These are phyloP conservation scores for Phytophthora pseudosyringae DNA, from an alignment of 352 stramenopile species.

Conservation along the genomic window DNA sequence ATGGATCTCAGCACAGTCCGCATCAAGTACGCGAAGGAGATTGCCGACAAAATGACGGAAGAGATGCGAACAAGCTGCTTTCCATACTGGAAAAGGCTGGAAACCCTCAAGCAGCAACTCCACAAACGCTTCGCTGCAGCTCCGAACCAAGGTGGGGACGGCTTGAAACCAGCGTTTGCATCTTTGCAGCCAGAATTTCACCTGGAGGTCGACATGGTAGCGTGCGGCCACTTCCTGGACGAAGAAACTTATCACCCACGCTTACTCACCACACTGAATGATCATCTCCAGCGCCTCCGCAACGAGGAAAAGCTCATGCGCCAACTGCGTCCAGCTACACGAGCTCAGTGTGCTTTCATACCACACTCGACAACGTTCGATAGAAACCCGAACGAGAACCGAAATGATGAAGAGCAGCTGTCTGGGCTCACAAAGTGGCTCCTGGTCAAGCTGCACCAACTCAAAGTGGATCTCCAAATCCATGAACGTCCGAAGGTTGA, in stretches of 20 bases:
- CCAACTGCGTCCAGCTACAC: slow-evolving; percentile 16
- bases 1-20: slow-evolving; percentile 43
- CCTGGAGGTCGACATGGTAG: slow-evolving; percentile 13
- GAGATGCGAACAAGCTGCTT: slow-evolving; percentile 48
- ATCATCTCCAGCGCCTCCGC: slow-evolving; percentile 35
- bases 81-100: slow-evolving; percentile 53
- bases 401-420: slow-evolving; percentile 23
- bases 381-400: background rate
- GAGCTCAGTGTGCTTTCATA: slow-evolving; percentile 32
- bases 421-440: slow-evolving; percentile 44
- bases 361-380: background rate
- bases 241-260: slow-evolving; percentile 11
- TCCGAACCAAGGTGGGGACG: slow-evolving; percentile 7
- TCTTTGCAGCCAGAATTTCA: background rate
- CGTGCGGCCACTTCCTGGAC: slow-evolving; percentile 19
- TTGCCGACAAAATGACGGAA: slow-evolving; percentile 55
- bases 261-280: slow-evolving; percentile 21
- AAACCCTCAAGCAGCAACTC: slow-evolving; percentile 44
- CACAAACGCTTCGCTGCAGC: slow-evolving; percentile 29
- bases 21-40: slow-evolving; percentile 53
- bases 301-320: slow-evolving; percentile 49
- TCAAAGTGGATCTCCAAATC: slow-evolving; percentile 45
- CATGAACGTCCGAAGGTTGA: slow-evolving; percentile 36
- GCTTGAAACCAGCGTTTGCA: slow-evolving; percentile 13
- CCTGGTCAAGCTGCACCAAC: slow-evolving; percentile 43